Percentiles rank a stretch among this genome's conserved stretches.
phyloP scores from a whole-genome alignment of 2,329 filamentous ascomycete species.

The Dothidotthia symphoricarpi region DNA sequence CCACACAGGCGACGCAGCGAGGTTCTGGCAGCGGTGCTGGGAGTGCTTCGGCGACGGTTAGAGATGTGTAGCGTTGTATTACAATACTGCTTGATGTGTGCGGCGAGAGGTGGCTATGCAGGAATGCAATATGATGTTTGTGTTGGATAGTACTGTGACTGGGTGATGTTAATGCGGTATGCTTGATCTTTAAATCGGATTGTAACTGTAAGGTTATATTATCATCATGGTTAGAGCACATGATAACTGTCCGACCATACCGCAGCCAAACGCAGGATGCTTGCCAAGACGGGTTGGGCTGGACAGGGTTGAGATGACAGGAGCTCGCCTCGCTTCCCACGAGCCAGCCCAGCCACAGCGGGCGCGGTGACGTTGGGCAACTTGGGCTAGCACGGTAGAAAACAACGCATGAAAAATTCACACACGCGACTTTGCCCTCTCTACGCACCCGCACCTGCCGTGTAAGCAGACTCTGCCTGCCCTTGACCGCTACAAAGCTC shows the following conservation, averaged over 20 bases:
- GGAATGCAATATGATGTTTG: too few species aligned
- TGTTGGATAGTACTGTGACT: too few species aligned
- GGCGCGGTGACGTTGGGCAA: not conserved
- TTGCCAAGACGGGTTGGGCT: not conserved
- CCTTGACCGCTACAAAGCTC: not conserved
- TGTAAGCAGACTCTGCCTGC: too few species aligned
- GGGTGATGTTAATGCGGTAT: too few species aligned
- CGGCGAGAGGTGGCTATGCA: not conserved
- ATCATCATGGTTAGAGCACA: too few species aligned
- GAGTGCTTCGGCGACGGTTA: constrained; percentile 25
- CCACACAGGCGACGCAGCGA: constrained; percentile 22
- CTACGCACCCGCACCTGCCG: not conserved
- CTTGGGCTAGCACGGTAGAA: too few species aligned
- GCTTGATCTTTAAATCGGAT: too few species aligned
- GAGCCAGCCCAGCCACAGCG: not conserved
- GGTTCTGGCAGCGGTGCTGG: constrained; percentile 27
- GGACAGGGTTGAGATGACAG: not conserved
- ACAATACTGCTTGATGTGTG: too few species aligned
- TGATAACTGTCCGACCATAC: too few species aligned
- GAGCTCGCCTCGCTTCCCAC: not conserved
- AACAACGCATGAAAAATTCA: not conserved
- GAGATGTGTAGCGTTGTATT: constrained; percentile 34
- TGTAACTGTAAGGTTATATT: too few species aligned
- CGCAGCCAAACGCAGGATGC: too few species aligned
- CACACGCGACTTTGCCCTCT: not conserved